These are phyloP conservation scores for Pseudopediastrum boryanum DNA, from an alignment of 139 green algal species.

Conservation along the genomic window DNA sequence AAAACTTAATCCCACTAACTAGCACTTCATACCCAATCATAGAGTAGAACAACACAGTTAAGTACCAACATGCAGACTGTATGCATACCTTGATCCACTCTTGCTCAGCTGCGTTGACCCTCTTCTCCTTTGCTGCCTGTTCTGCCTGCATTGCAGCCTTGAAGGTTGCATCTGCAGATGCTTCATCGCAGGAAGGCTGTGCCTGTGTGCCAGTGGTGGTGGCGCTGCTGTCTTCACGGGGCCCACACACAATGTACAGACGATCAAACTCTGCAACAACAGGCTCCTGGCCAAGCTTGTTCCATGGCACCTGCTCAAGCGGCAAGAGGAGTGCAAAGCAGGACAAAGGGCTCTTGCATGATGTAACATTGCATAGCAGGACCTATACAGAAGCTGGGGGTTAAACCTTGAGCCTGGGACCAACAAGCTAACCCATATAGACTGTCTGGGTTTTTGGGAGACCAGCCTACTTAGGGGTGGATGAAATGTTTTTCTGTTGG, in stretches of 20 bases:
- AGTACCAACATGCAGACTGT: conserved; percentile 19
- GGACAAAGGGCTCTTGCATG: too few species aligned
- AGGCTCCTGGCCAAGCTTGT: conserved; percentile 80
- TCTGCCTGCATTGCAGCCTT: conserved; percentile 26
- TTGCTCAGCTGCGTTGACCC: conserved; percentile 52
- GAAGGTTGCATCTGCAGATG: too few species aligned
- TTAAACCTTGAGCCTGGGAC: too few species aligned
- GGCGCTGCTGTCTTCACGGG: conserved; percentile 49
- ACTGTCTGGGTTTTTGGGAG: too few species aligned
- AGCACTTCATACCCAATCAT: too few species aligned
- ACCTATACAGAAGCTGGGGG: not conserved
- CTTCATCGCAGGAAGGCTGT: not conserved
- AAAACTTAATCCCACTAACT: too few species aligned
- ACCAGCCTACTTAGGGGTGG: too few species aligned
- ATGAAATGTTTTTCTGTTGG: too few species aligned
- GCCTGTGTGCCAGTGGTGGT: not conserved
- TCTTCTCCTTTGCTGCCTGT: conserved; percentile 35
- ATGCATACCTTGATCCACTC: conserved; percentile 52
- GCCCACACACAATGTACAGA: conserved; percentile 89
- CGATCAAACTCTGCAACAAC: conserved; percentile 93
- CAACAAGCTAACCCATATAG: too few species aligned
- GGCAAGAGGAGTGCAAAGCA: too few species aligned
- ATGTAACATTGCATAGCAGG: too few species aligned
- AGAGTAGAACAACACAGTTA: too few species aligned
- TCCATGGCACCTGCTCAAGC: conserved; percentile 88